phyloP scores from a whole-genome alignment of 805 yeast species.

The Maudiozyma barnettii region DNA sequence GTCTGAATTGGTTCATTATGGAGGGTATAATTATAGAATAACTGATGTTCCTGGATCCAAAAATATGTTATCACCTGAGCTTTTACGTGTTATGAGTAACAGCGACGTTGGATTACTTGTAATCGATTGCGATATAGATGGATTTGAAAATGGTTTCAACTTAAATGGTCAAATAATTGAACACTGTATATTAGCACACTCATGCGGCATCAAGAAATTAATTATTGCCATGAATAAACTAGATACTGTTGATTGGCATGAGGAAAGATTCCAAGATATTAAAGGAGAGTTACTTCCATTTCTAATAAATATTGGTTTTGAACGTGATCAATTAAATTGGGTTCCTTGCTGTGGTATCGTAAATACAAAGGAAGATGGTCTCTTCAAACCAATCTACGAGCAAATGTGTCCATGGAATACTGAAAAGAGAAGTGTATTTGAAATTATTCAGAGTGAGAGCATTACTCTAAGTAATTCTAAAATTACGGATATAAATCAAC shows the following conservation, averaged over 20 bases:
- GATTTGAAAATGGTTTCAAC: conserved; percentile 10
- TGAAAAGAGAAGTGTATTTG: neutral
- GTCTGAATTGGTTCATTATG: neutral
- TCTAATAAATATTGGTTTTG: conserved; percentile 75
- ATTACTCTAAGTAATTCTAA: neutral
- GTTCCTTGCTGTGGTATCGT: conserved; percentile 95
- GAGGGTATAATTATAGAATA: neutral
- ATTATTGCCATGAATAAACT: conserved; percentile 42
- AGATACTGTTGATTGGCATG: conserved; percentile 94
- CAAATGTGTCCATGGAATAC: conserved; percentile 12
- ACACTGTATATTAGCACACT: conserved; percentile 3
- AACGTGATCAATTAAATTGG: conserved; percentile 64
- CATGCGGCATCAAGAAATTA: conserved; percentile 1
- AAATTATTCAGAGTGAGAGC: neutral
- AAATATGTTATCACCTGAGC: neutral
- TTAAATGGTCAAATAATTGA: conserved; percentile 10
- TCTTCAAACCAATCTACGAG: conserved; percentile 59
- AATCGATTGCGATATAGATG: conserved; percentile 9
- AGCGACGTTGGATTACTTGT: conserved; percentile 4
- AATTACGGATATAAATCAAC: neutral
- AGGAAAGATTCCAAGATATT: conserved; percentile 87
- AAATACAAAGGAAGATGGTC: conserved; percentile 60
- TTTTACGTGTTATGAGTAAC: neutral
- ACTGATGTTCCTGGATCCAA: conserved; percentile 5
- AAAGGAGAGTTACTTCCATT: conserved; percentile 66